phyloP scores from a whole-genome alignment of 2,329 filamentous ascomycete species.

The Macrophomina pseudophaseolina region DNA sequence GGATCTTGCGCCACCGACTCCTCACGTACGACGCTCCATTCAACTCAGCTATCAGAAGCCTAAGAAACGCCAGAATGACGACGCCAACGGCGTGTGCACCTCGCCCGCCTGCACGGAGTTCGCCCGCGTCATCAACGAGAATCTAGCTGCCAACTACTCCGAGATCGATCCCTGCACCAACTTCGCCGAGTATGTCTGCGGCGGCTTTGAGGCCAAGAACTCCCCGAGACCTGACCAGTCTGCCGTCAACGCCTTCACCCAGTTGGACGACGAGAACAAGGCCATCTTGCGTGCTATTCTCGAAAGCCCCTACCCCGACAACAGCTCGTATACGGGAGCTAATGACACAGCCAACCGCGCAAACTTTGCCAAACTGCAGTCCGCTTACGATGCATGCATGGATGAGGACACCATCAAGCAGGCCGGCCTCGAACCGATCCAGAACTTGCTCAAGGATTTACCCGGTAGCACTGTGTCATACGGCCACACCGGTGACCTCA shows the following conservation, averaged over 20 bases:
- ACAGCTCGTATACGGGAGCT: neutral
- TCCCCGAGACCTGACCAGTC: slow-evolving; percentile 68
- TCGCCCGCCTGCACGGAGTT: slow-evolving; percentile 68
- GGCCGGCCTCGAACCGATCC: slow-evolving; percentile 62
- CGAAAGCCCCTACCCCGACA: neutral
- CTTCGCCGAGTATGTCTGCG: slow-evolving; percentile 71
- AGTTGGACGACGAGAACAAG: neutral
- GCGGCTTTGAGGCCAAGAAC: slow-evolving; percentile 68
- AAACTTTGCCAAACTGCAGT: slow-evolving; percentile 71
- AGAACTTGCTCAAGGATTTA: slow-evolving; percentile 46
- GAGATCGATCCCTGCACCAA: slow-evolving; percentile 70
- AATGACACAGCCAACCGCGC: slow-evolving; percentile 57
- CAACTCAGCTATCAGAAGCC: neutral
- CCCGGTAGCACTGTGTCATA: neutral
- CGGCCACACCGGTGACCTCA: neutral
- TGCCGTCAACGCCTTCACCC: slow-evolving; percentile 3
- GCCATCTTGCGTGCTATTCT: slow-evolving; percentile 3
- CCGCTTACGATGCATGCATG: slow-evolving; percentile 69
- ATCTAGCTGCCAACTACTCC: slow-evolving; percentile 65
- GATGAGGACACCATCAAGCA: slow-evolving; percentile 63
- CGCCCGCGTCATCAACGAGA: slow-evolving; percentile 66
- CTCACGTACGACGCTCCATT: neutral
- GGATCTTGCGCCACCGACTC: neutral
- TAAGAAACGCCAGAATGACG: neutral
- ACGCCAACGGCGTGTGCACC: slow-evolving; percentile 47